Conservation (phyloP, 805 yeast genomes). For the Zygotorulaspora sp. region DNA sequence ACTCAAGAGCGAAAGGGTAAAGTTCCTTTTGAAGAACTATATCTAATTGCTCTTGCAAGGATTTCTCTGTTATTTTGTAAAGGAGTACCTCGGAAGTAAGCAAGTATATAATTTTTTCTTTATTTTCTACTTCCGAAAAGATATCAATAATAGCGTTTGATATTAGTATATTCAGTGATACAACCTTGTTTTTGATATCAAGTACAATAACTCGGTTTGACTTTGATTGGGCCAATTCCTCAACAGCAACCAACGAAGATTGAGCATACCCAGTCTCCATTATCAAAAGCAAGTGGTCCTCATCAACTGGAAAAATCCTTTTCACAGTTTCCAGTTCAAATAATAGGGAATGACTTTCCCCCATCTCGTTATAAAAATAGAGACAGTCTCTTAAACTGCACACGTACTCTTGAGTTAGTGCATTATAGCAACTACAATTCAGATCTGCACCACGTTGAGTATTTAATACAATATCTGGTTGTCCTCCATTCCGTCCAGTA, state of each 20-base stretch:
- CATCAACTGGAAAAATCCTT: slow-evolving; percentile 41
- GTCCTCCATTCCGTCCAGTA: slow-evolving; percentile 70
- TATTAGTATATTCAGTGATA: slow-evolving; percentile 66
- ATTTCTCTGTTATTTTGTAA: slow-evolving; percentile 61
- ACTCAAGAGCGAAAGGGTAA: slow-evolving; percentile 63
- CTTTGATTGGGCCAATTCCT: slow-evolving; percentile 30
- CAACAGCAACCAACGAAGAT: slow-evolving; percentile 33
- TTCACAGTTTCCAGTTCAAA: slow-evolving; percentile 55
- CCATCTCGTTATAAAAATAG: slow-evolving; percentile 54
- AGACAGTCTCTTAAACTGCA: slow-evolving; percentile 64
- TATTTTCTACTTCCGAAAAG: slow-evolving; percentile 37
- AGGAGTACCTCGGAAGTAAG: slow-evolving; percentile 73
- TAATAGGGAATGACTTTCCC: slow-evolving; percentile 50
- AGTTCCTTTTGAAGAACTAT: slow-evolving; percentile 65
- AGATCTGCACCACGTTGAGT: slow-evolving; percentile 43
- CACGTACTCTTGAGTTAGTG: slow-evolving; percentile 47
- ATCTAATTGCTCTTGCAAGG: slow-evolving; percentile 62
- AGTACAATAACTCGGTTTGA: slow-evolving; percentile 59
- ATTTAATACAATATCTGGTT: slow-evolving; percentile 49
- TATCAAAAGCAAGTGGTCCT: slow-evolving; percentile 56
- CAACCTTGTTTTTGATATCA: slow-evolving; percentile 64
- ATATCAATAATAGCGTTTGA: slow-evolving; percentile 58
- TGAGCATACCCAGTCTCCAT: slow-evolving; percentile 42
- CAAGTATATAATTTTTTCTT: slow-evolving; percentile 53
- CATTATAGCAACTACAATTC: slow-evolving; percentile 39